Percentiles rank a stretch among this genome's conserved stretches.
Evolutionary conservation across 2,329 filamentous ascomycete genomes (phyloP).

Genomic region (Neocatenulostroma microsporum): DNA sequence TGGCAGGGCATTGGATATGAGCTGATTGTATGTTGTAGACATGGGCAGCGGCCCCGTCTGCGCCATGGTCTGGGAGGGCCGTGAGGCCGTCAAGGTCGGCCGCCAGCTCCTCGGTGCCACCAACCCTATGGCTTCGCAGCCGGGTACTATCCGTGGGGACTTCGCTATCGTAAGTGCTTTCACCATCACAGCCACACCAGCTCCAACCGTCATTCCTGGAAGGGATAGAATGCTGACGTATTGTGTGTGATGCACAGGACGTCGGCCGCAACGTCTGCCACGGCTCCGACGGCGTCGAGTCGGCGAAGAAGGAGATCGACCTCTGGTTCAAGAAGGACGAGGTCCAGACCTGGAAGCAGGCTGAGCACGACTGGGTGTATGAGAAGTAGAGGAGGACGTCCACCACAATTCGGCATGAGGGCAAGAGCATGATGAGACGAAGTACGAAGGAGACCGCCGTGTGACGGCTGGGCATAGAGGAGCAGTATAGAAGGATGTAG

Average conservation of each 20-base stretch:
- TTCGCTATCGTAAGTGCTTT: slow-evolving; percentile 64
- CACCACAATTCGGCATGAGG: too few species aligned
- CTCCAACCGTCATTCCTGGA: background rate
- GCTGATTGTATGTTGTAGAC: slow-evolving; percentile 50
- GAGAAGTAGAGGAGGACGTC: slow-evolving; percentile 66
- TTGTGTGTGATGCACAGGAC: slow-evolving; percentile 39
- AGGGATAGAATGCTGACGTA: slow-evolving; percentile 4
- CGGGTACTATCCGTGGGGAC: slow-evolving; percentile 97
- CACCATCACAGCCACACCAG: background rate
- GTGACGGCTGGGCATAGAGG: too few species aligned
- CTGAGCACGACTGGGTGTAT: slow-evolving; percentile 91
- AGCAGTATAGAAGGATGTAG: too few species aligned
- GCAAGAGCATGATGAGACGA: too few species aligned
- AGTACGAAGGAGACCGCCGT: too few species aligned
- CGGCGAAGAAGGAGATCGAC: slow-evolving; percentile 98
- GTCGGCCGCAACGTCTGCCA: slow-evolving; percentile 99
- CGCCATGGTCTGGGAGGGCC: slow-evolving; percentile 99
- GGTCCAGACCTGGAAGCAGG: slow-evolving; percentile 73
- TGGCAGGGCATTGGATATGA: background rate
- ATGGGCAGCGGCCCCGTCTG: slow-evolving; percentile 95
- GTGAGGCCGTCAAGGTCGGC: slow-evolving; percentile 98
- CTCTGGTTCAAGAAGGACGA: slow-evolving; percentile 95
- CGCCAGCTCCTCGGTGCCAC: slow-evolving; percentile 95
- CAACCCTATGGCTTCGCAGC: slow-evolving; percentile 90
- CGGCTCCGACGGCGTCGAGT: slow-evolving; percentile 98